Evolutionary conservation across 2,329 filamentous ascomycete species (phyloP), one percentile per base, ranked within the genome.

Genomic region (Hortaea sp.): DNA sequence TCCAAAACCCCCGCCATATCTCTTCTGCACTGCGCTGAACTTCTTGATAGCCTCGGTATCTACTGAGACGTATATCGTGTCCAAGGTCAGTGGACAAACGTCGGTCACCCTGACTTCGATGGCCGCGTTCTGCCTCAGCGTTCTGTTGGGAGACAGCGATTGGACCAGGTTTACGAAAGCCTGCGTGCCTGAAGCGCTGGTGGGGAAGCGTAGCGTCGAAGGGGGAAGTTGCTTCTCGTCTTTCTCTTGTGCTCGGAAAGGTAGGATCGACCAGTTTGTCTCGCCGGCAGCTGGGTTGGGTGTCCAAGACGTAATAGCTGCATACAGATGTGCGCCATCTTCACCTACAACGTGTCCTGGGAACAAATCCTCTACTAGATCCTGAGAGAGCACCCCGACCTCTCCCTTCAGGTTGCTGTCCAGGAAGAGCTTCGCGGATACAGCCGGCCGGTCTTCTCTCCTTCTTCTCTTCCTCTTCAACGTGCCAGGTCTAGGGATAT

Each of bases 331-430:
- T 76, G 59, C 34, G 43, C 40, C 20, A 7, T 45, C 39, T 43
- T 37, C 38, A 11, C 28, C 10, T 7, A 29, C 42, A 5, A 20
- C 10, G 34, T 43, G 34, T 7, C 48, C 46, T 4, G 85, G 81
- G 68, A 94, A 88, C 43, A 97, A 75, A 61, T 94, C 85, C 41
- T 76, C 73, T 59, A 89, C 88, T 43, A 98, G 74, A 65, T 95
- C 88, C 58, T 88, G 83, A 9, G 90, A 95, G 44, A 97, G 68
- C 53, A 92, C 78, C 52, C 88, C 92, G 51, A 89, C 76, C 62
- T 95, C 87, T 44, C 86, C 87, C 67, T 84, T 86, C 58, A 94
- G 75, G 64, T 85, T 83, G 62, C 88, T 85, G 66, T 95, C 88
- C 47, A 95, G 78, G 34, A 94, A 77, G 43, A 97, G 74, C 48